Evolutionary conservation across 2,329 filamentous ascomycete species (phyloP).

Genomic region (Neofusicoccum ribis): DNA sequence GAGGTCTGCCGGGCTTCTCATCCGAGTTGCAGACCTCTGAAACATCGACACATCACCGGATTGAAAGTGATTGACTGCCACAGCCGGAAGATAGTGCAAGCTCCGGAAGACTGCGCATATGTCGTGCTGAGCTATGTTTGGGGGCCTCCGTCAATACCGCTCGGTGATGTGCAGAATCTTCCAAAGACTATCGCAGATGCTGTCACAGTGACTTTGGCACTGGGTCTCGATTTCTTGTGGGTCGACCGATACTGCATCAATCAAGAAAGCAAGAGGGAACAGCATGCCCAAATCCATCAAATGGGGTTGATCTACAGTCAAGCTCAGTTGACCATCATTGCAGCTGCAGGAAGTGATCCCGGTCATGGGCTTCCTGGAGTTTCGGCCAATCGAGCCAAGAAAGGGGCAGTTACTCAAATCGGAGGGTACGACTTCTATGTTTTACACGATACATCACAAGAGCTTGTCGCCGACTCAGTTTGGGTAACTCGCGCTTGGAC

Average conservation of each 20-base stretch:
- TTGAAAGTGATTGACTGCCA: slow-evolving; percentile 9
- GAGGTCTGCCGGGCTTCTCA: no score
- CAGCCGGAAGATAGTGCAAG: neutral
- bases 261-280: slow-evolving; percentile 18
- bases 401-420: no score
- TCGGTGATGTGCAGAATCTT: neutral
- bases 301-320: slow-evolving; percentile 23
- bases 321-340: slow-evolving; percentile 23
- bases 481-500: slow-evolving; percentile 22
- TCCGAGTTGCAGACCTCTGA: no score
- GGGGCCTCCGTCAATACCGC: neutral
- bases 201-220: slow-evolving; percentile 10
- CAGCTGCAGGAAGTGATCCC: slow-evolving; percentile 24
- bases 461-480: neutral
- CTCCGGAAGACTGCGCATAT: slow-evolving; percentile 9
- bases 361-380: slow-evolving; percentile 14
- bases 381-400: neutral
- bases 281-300: slow-evolving; percentile 13
- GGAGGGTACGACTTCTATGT: neutral
- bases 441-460: slow-evolving; percentile 28
- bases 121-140: slow-evolving; percentile 20
- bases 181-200: slow-evolving; percentile 24
- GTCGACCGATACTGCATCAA: slow-evolving; percentile 25
- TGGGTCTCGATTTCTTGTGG: slow-evolving; percentile 22
- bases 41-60: no score